A percentile compares a stretch with the other conserved stretches of the same genome.
Evolutionary conservation across 257 asterid genomes (phyloP).

Genomic region (Gentiana macrophylla): DNA sequence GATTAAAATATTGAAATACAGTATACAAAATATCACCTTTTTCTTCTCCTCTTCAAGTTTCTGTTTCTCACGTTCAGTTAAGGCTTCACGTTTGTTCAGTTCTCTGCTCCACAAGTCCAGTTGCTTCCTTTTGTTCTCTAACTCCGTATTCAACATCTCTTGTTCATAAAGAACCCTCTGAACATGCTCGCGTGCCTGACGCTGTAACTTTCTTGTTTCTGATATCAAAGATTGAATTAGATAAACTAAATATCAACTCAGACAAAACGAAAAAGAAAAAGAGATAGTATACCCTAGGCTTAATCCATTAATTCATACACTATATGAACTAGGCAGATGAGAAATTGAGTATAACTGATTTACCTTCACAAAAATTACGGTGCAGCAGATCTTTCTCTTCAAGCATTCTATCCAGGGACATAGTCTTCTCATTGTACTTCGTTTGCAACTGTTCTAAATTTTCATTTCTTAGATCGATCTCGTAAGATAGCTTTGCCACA

Average conservation of each 20-base stretch:
- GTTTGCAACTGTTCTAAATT: conserved; percentile 41
- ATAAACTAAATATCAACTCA: no score
- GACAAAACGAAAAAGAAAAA: not conserved
- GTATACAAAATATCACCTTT: no score
- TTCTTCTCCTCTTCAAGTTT: conserved; percentile 10
- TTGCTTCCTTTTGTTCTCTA: conserved; percentile 46
- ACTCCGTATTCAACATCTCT: conserved; percentile 39
- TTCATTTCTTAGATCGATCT: conserved; percentile 49
- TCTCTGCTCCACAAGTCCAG: conserved; percentile 66
- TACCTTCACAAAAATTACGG: conserved; percentile 58
- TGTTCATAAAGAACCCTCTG: conserved; percentile 46
- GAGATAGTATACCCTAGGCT: not conserved
- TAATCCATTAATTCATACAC: not conserved
- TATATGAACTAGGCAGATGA: not conserved
- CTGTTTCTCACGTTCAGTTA: conserved; percentile 57
- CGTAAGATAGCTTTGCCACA: conserved; percentile 47
- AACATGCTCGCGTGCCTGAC: conserved; percentile 46
- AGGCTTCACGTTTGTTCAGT: conserved; percentile 57
- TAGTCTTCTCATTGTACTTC: conserved; percentile 14
- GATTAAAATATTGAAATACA: not conserved
- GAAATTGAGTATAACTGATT: not conserved
- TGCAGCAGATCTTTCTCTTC: conserved; percentile 65
- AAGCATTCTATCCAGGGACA: conserved; percentile 57
- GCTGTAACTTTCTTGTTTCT: conserved; percentile 65
- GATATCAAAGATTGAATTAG: not conserved